phyloP scores from a whole-genome alignment of 345 rosid genomes.

The Salix caprea region DNA sequence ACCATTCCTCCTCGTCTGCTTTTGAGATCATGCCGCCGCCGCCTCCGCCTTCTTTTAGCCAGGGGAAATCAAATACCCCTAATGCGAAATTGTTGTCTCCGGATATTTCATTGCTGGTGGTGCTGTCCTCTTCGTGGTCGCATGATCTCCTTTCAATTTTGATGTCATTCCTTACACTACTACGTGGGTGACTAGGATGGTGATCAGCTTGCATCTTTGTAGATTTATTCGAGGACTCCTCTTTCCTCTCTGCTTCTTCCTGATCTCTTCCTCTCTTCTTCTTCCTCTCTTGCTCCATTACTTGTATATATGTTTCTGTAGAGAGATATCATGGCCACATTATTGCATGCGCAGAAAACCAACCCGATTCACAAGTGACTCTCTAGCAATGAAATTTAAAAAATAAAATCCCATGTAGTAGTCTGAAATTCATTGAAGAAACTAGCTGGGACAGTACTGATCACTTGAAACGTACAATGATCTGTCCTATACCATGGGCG shows the following conservation, averaged over 20 bases:
- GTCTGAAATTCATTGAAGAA: background rate
- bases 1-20: constrained; percentile 37
- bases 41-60: constrained; percentile 39
- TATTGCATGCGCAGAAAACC: no score
- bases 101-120: background rate
- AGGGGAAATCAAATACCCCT: constrained; percentile 65
- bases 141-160: background rate
- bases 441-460: background rate
- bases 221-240: constrained; percentile 9
- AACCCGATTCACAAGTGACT: background rate
- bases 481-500: background rate
- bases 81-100: constrained; percentile 9
- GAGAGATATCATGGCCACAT: background rate
- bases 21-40: constrained; percentile 32
- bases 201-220: constrained; percentile 18
- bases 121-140: background rate
- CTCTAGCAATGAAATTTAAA: background rate
- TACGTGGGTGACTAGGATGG: background rate
- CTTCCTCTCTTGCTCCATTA: constrained; percentile 30
- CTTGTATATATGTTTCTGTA: background rate
- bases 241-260: constrained; percentile 15
- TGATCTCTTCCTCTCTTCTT: constrained; percentile 32
- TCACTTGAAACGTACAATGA: background rate
- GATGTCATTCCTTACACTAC: background rate
- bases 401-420: background rate